These are phyloP conservation scores for Saturnispora besseyi DNA, from an alignment of 805 yeast genomes.

Conservation along the genomic window DNA sequence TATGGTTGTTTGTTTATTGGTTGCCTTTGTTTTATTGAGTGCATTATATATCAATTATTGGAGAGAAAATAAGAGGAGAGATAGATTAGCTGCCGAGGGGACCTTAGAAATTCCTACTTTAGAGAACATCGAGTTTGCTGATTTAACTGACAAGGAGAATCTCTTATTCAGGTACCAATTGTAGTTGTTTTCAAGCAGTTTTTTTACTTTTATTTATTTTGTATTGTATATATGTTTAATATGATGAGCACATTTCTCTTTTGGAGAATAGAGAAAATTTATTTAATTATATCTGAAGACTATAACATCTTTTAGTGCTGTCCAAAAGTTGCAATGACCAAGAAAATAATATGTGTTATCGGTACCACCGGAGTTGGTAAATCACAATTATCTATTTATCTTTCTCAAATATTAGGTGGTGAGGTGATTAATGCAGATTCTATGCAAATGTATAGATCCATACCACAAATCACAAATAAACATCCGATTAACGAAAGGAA, in stretches of 20 bases:
- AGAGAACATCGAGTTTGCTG: slow-evolving; percentile 16
- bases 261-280: too few relatives aligned
- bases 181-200: too few relatives aligned
- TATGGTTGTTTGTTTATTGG: slow-evolving; percentile 29
- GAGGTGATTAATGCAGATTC: slow-evolving; percentile 94
- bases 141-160: slow-evolving; percentile 18
- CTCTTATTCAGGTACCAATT: slow-evolving; percentile 9
- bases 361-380: slow-evolving; percentile 98
- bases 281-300: too few relatives aligned
- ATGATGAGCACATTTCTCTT: too few relatives aligned
- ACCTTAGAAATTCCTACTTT: slow-evolving; percentile 6
- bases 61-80: slow-evolving; percentile 14
- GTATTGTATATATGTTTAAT: too few relatives aligned
- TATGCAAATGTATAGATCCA: slow-evolving; percentile 81
- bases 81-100: slow-evolving; percentile 9
- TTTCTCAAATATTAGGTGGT: slow-evolving; percentile 71
- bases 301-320: not conserved
- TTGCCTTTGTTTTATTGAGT: slow-evolving; percentile 15
- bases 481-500: slow-evolving; percentile 75
- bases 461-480: slow-evolving; percentile 79
- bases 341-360: slow-evolving; percentile 24
- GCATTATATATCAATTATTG: slow-evolving; percentile 14
- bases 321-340: not conserved
- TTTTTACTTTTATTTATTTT: too few relatives aligned
- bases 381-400: slow-evolving; percentile 72